Base-by-base conservation (phyloP, 2,329 filamentous ascomycete genomes). In the Exutisphaerella laricina region DNA sequence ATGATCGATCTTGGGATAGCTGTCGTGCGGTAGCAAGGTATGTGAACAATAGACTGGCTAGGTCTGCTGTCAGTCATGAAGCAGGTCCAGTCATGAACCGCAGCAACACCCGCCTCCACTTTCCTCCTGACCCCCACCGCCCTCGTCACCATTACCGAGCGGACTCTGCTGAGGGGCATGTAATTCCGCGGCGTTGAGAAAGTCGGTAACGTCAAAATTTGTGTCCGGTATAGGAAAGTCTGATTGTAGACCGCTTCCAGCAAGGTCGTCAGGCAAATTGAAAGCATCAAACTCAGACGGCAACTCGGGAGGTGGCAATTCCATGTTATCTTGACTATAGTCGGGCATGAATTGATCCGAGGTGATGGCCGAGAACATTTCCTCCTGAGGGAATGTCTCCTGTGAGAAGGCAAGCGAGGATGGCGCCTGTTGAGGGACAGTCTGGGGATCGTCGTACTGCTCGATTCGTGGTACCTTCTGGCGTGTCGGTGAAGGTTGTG, bases 171-270 rank as follows among this genome's bases (percentile, higher is more conserved):
- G 23, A 6, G 12, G 6, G 23, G 12, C 6, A 26, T 26, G 6
- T 7, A 12, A 26, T 6, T 7, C 23, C 23, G 6, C 23, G 12
- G 23, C 6, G 6, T 26, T 41, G 22, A 58, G 32, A 21, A 51
- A 55, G 4, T 58, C 54, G n/a, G n/a, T n/a, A n/a, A n/a, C n/a
- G 28, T 41, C 50, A 4, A 58, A 40, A n/a, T n/a, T n/a, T n/a
- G n/a, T n/a, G 16, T 35, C 33, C 17, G 33, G 17, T 23, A 21
- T n/a, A 5, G n/a, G 17, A 23, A 35, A 35, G 13, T 35, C 33
- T 5, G 18, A 20, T 8, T 23, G 9, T 20, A 35, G 9, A 7
- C 33, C 33, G 10, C 23, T 35, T 3, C n/a, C 8, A n/a, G 7
- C 33, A 4, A 26, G 12, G 12, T 26, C 12, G 23, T 23, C 20